Conservation (phyloP, 1,284 basidiomycete genomes). For the Leccinum variabile region DNA sequence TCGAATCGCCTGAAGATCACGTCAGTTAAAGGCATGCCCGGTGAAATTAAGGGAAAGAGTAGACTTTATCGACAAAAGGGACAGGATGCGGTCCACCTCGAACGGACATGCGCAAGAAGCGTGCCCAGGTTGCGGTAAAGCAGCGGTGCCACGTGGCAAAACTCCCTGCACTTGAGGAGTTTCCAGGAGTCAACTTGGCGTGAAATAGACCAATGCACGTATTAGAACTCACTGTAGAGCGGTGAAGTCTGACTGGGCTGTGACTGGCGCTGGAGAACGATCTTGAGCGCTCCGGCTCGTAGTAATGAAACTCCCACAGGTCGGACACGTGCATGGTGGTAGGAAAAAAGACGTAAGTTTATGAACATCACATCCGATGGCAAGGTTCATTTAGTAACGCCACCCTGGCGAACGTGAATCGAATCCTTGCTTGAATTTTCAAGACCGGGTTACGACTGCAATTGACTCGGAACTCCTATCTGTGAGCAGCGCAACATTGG, state of each 20-base stretch:
- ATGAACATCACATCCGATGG: neutral
- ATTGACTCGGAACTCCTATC: conserved; percentile 12
- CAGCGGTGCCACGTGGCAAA: conserved; percentile 19
- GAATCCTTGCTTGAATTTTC: neutral
- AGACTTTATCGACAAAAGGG: conserved; percentile 15
- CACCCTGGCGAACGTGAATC: neutral
- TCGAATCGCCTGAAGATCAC: conserved; percentile 27
- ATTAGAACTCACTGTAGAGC: neutral
- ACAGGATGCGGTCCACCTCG: conserved; percentile 21
- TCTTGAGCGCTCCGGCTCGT: conserved; percentile 3
- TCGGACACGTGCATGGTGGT: conserved; percentile 23
- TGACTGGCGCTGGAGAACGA: neutral
- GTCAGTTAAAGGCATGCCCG: conserved; percentile 23
- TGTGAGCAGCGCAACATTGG: conserved; percentile 7
- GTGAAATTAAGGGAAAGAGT: conserved; percentile 28
- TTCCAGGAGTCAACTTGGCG: neutral
- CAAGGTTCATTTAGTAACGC: neutral
- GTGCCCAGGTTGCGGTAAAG: conserved; percentile 13
- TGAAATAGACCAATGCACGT: neutral
- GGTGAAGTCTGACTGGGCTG: neutral
- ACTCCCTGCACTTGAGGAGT: neutral
- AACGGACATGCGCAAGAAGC: conserved; percentile 29
- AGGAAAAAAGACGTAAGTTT: conserved; percentile 8
- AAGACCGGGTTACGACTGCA: neutral
- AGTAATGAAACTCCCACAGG: neutral